Evolutionary conservation across 495 filamentous ascomycete species (phyloP).

Genomic region (Cercophora sp.): DNA sequence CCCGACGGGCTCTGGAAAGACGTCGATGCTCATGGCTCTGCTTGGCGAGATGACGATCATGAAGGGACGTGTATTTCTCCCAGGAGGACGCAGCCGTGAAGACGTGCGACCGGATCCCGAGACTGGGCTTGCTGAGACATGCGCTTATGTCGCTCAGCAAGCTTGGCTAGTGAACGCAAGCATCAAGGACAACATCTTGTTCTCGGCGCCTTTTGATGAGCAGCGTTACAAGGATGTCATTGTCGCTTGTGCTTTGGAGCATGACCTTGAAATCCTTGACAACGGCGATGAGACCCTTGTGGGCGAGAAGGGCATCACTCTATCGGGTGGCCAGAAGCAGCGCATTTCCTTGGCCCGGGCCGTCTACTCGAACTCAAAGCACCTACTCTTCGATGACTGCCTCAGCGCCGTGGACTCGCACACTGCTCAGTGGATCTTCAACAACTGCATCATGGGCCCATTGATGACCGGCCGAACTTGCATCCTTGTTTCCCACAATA

Average conservation of each 20-base stretch:
- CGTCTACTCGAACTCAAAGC: slow-evolving; percentile 85
- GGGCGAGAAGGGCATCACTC: slow-evolving; percentile 93
- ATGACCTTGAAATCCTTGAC: slow-evolving; percentile 89
- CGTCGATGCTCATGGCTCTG: slow-evolving; percentile 90
- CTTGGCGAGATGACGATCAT: slow-evolving; percentile 94
- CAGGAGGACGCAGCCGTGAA: slow-evolving; percentile 76
- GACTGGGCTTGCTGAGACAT: slow-evolving; percentile 82
- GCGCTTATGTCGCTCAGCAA: slow-evolving; percentile 96
- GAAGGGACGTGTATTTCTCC: slow-evolving; percentile 75
- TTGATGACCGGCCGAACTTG: slow-evolving; percentile 88
- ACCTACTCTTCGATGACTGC: slow-evolving; percentile 91
- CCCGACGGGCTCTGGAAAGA: slow-evolving; percentile 92
- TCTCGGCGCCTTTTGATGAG: slow-evolving; percentile 78
- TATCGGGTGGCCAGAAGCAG: slow-evolving; percentile 98
- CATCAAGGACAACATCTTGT: slow-evolving; percentile 94
- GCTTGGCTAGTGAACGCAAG: slow-evolving; percentile 97
- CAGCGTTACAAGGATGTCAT: slow-evolving; percentile 84
- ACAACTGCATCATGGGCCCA: slow-evolving; percentile 82
- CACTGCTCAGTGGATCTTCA: slow-evolving; percentile 97
- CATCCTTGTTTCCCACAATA: slow-evolving; percentile 95
- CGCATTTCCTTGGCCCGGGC: slow-evolving; percentile 92
- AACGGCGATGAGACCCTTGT: slow-evolving; percentile 90
- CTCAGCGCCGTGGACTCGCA: slow-evolving; percentile 98
- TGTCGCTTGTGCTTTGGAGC: slow-evolving; percentile 86
- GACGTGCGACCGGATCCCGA: slow-evolving; percentile 76